Evolutionary conservation across 441 rosid species (phyloP).

Genomic region (Biscutella laevigata): DNA sequence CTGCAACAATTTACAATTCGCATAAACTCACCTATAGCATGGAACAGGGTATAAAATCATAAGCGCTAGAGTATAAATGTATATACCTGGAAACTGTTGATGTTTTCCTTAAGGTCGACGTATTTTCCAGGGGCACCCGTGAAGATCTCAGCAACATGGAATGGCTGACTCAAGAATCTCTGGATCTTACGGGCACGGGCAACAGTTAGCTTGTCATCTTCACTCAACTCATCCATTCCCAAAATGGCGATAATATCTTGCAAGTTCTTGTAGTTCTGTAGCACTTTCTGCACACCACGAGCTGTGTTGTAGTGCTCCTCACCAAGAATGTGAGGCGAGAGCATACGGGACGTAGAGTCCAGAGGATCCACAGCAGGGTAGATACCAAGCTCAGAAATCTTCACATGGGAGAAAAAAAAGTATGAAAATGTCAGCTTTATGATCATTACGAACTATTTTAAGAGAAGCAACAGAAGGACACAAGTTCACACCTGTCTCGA

Average conservation of each 20-base stretch:
- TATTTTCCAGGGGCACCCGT: conserved; percentile 95
- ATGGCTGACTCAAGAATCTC: conserved; percentile 94
- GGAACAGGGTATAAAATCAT: neutral
- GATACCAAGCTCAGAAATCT: conserved; percentile 97
- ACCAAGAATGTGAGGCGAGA: conserved; percentile 88
- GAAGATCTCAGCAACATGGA: conserved; percentile 97
- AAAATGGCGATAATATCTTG: conserved; percentile 96
- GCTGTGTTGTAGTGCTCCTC: conserved; percentile 94
- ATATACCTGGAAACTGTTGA: conserved; percentile 80
- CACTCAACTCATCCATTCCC: conserved; percentile 99
- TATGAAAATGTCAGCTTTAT: neutral
- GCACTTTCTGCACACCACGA: conserved; percentile 94
- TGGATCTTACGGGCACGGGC: conserved; percentile 96
- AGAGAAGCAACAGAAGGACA: neutral
- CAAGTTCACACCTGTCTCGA: conserved; percentile 66
- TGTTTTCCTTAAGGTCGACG: conserved; percentile 85
- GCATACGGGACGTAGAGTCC: conserved; percentile 97
- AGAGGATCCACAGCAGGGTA: conserved; percentile 97
- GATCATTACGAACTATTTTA: too few species aligned
- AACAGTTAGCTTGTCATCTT: conserved; percentile 90
- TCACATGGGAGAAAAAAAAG: neutral
- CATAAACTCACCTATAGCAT: too few species aligned
- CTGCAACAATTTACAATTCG: conserved; percentile 30
- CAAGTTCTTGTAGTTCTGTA: conserved; percentile 90
- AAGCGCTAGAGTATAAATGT: neutral